Evolutionary conservation across 345 rosid species (phyloP), one percentile per base, ranked within the genome.

Genomic region (Cochlearia excelsa): DNA sequence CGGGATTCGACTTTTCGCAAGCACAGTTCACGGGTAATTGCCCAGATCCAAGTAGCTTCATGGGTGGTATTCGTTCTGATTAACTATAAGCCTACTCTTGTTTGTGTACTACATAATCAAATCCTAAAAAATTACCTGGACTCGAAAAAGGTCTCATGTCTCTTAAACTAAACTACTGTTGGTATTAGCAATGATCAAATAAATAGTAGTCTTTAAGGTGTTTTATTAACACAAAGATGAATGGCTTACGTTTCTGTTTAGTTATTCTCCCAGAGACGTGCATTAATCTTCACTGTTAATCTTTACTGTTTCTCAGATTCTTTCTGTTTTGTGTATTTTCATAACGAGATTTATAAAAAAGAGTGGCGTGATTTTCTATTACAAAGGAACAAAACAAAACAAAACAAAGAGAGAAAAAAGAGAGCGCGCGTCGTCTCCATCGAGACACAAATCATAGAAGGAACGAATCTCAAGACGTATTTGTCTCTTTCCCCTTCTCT

Each of bases 1-100:
- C 95, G 0, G 95, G 95, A 54, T 93, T 89, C 39, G 97, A 93
- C 79, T 93, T 93, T 79, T 93, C 99, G 7, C 97, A 89, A 72
- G 97, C 95, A 66, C 86, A 89, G 73, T 92, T 88, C 58, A 46
- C 84, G 1, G 95, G 95, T 30, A 85, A 51, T 67, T 92, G 97
- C 54, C 97, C 99, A 23, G 86, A 86, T 67, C 99, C 99, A 9
- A 83, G 84, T 59, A 89, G 91, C 60, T 92, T 86, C 73, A 76
- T 92, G 94, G 97, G 97, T 5, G 95, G 99, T 6, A 82, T 88
- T 51, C 80, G 77, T 51, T 78, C 82, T 38, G 94, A 48, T 56
- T 89, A 83, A 82, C 27, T 26, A 11, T 42, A 46, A 6, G 42
- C 57, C 42, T 5, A 43, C 55, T 43, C 59, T 51, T 51, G 48